Evolutionary conservation across 345 rosid genomes (phyloP).

Genomic region (Ailanthus altissimus): DNA sequence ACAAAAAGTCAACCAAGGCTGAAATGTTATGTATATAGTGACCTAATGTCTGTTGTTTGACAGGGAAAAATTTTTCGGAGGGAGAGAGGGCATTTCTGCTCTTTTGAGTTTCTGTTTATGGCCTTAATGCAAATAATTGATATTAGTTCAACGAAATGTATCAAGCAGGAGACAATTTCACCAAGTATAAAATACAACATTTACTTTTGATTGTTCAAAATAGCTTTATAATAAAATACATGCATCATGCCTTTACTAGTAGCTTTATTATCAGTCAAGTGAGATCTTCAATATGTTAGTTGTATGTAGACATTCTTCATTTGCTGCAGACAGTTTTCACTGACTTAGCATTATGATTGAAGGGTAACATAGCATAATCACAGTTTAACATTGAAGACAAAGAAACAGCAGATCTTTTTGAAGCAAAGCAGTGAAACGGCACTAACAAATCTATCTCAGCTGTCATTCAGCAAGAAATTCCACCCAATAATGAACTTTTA

Average conservation of each 20-base stretch:
- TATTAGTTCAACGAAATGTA: not conserved
- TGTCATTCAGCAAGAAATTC: not conserved
- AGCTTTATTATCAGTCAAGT: constrained; percentile 5
- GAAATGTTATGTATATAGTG: too few species aligned
- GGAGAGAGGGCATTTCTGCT: not conserved
- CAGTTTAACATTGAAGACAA: not conserved
- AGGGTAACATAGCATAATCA: not conserved
- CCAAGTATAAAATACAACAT: not conserved
- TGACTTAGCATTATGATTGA: not conserved
- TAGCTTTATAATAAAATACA: not conserved
- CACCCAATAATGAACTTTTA: not conserved
- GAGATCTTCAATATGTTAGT: not conserved
- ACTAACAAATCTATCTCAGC: constrained; percentile 3
- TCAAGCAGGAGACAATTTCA: not conserved
- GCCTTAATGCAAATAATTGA: not conserved
- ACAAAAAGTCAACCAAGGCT: not conserved
- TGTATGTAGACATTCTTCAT: not conserved
- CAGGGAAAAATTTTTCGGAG: not conserved
- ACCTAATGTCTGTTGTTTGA: not conserved
- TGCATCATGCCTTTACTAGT: not conserved
- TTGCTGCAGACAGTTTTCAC: not conserved
- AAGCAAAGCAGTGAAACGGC: constrained; percentile 14
- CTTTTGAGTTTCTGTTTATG: not conserved
- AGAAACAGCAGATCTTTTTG: not conserved
- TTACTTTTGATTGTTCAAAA: too few species aligned